Evolutionary conservation across 202 grass and related monocot genomes (phyloP).

Genomic region (Hordeum pubiflorum): DNA sequence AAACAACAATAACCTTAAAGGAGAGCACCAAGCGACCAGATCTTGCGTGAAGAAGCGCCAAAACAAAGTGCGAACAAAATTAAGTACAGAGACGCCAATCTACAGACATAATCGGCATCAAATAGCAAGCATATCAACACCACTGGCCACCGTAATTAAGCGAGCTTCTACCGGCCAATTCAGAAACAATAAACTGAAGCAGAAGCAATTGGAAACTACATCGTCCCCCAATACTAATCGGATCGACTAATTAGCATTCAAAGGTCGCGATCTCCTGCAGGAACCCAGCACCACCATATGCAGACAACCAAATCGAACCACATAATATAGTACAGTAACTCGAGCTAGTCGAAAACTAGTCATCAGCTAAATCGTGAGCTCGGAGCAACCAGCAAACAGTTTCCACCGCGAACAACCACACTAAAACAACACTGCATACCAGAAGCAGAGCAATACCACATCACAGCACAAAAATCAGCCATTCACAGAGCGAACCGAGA

Average conservation of each 20-base stretch:
- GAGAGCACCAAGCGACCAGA: neutral
- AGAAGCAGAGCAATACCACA: neutral
- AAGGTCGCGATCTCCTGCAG: neutral
- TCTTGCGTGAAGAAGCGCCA: neutral
- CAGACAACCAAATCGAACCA: constrained; percentile 1
- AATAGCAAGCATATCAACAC: neutral
- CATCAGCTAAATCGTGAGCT: neutral
- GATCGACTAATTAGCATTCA: neutral
- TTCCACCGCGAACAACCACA: neutral
- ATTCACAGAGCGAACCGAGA: neutral
- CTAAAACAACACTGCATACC: constrained; percentile 7
- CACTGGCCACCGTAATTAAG: neutral
- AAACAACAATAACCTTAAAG: neutral
- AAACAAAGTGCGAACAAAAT: neutral
- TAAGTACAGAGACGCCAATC: neutral
- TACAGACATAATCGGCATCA: neutral
- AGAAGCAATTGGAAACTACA: neutral
- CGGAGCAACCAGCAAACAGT: neutral
- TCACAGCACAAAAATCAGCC: constrained; percentile 9
- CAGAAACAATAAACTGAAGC: neutral
- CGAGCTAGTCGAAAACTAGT: neutral
- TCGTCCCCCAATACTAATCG: neutral
- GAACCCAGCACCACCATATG: neutral
- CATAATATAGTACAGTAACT: neutral
- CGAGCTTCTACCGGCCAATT: neutral